phyloP scores from a whole-genome alignment of 2,329 filamentous ascomycete species.

The Thyridium curvatum region DNA sequence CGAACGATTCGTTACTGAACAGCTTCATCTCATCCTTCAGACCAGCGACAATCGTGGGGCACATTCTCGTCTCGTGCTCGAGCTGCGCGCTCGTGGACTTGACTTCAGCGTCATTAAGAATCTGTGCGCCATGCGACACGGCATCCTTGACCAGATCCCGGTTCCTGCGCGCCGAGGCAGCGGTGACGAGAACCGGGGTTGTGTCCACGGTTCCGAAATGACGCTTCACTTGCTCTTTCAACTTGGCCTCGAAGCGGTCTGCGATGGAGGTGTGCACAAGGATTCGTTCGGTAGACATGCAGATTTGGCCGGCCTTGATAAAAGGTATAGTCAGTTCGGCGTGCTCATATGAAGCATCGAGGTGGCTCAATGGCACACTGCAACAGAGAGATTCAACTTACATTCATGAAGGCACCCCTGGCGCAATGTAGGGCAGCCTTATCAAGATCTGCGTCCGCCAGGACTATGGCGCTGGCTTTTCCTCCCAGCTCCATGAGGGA shows the following conservation, averaged over 20 bases:
- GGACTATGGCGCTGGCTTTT: slow-evolving; percentile 34
- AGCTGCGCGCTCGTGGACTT: slow-evolving; percentile 5
- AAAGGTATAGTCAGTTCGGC: no score
- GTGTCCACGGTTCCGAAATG: slow-evolving; percentile 36
- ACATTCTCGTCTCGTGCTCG: no score
- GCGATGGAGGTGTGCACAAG: slow-evolving; percentile 13
- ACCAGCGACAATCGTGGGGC: slow-evolving; percentile 52
- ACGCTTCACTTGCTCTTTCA: not conserved
- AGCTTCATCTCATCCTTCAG: slow-evolving; percentile 54
- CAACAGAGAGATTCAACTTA: slow-evolving; percentile 27
- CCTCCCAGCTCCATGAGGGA: slow-evolving; percentile 41
- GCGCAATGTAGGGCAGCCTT: slow-evolving; percentile 20
- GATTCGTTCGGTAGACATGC: slow-evolving; percentile 24
- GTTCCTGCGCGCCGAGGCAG: slow-evolving; percentile 37
- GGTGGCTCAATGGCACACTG: slow-evolving; percentile 12
- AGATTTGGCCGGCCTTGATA: slow-evolving; percentile 23
- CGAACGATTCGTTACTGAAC: slow-evolving; percentile 55
- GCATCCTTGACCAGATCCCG: slow-evolving; percentile 54
- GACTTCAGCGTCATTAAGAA: slow-evolving; percentile 16
- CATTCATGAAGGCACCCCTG: slow-evolving; percentile 7
- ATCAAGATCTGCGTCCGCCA: slow-evolving; percentile 36
- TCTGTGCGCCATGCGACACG: slow-evolving; percentile 44
- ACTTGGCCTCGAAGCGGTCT: not conserved
- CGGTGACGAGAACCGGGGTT: slow-evolving; percentile 52
- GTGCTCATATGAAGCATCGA: not conserved